Conservation (phyloP, 164 flowering plant species). For the Vitis labrusca region DNA sequence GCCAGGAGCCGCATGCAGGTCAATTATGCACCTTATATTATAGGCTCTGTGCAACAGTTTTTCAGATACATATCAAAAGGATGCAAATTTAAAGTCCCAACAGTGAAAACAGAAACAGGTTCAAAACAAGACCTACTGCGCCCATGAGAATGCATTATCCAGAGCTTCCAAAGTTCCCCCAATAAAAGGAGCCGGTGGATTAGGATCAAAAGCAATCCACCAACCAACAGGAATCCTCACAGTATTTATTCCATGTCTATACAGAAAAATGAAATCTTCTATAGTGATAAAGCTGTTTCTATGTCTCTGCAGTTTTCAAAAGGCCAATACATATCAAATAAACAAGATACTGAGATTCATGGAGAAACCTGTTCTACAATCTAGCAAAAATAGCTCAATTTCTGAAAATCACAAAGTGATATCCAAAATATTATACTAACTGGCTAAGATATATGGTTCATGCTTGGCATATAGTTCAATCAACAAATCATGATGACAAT, state of each 20-base stretch:
- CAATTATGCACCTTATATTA: slow-evolving; percentile 77
- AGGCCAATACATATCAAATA: neutral
- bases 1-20: slow-evolving; percentile 95
- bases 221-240: slow-evolving; percentile 95
- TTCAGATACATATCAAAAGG: neutral
- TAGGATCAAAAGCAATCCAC: slow-evolving; percentile 89
- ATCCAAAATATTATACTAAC: too few relatives aligned
- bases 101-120: slow-evolving; percentile 1
- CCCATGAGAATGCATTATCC: slow-evolving; percentile 91
- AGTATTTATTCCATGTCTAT: slow-evolving; percentile 70
- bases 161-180: slow-evolving; percentile 75
- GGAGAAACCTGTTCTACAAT: neutral
- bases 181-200: slow-evolving; percentile 81
- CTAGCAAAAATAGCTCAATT: neutral
- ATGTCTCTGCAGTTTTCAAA: slow-evolving; percentile 54
- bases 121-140: slow-evolving; percentile 65
- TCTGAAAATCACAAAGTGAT: neutral
- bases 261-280: slow-evolving; percentile 66
- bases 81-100: neutral
- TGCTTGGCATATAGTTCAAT: too few relatives aligned
- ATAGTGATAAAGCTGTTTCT: slow-evolving; percentile 53
- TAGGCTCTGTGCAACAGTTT: slow-evolving; percentile 52
- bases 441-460: too few relatives aligned
- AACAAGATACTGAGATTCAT: neutral
- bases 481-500: neutral